Percentiles rank a stretch among this genome's conserved stretches.
Evolutionary conservation across 352 stramenopile genomes (phyloP).

Genomic region (Phytophthora tentaculata): DNA sequence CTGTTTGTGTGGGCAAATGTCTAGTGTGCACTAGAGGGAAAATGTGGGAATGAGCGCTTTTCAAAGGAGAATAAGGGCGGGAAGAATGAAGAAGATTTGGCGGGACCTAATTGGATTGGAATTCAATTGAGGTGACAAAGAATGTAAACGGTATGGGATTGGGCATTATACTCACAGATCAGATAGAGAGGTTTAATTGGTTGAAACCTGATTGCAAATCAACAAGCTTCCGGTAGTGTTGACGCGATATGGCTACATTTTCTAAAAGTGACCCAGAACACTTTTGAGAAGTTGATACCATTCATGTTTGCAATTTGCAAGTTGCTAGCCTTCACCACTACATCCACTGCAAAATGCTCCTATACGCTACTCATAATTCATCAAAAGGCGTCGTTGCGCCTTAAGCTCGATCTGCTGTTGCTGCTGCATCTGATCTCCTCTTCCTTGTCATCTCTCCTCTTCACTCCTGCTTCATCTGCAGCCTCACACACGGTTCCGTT

Average conservation of each 20-base stretch:
- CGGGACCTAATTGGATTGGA: constrained; percentile 23
- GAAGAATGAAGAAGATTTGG: constrained; percentile 16
- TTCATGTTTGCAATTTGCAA: constrained; percentile 16
- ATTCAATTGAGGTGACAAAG: constrained; percentile 10
- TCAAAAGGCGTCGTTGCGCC: constrained; percentile 20
- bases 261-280: too few relatives aligned
- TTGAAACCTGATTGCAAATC: constrained; percentile 18
- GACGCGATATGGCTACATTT: constrained; percentile 22
- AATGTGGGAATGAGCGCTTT: constrained; percentile 29
- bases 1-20: constrained; percentile 13
- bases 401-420: neutral
- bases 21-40: constrained; percentile 1
- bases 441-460: neutral
- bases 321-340: constrained; percentile 2
- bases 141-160: neutral
- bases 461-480: constrained; percentile 9
- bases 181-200: constrained; percentile 15
- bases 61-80: neutral
- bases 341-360: constrained; percentile 2
- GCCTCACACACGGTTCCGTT: constrained; percentile 21
- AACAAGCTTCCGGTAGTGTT: constrained; percentile 8
- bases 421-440: constrained; percentile 1
- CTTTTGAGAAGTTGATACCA: neutral
- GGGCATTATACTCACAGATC: neutral
- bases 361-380: constrained; percentile 29